Percentiles rank a stretch among this genome's conserved stretches.
phyloP scores from a whole-genome alignment of 75 land plant genomes.

The Picea glauca region DNA sequence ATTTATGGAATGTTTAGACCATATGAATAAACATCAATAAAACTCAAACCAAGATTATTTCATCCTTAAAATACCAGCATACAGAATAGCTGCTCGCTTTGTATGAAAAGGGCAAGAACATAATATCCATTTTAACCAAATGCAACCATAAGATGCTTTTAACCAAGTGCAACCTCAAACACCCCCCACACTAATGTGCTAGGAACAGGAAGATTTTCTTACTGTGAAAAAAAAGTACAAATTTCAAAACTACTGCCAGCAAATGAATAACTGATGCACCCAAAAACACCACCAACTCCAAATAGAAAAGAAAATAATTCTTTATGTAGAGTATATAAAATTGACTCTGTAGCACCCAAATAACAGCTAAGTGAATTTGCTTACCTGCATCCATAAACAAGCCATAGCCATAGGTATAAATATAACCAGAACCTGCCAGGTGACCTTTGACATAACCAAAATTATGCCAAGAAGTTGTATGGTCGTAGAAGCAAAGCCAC shows the following conservation, averaged over 20 bases:
- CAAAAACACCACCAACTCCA: background rate
- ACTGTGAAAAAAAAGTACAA: background rate
- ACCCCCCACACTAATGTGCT: background rate
- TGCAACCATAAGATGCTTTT: background rate
- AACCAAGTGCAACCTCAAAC: background rate
- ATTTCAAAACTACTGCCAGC: background rate
- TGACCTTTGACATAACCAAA: slow-evolving; percentile 86
- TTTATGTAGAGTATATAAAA: background rate
- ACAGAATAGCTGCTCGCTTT: too few species aligned
- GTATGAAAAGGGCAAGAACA: background rate
- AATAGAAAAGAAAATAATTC: background rate
- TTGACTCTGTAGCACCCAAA: background rate
- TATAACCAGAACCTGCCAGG: slow-evolving; percentile 85
- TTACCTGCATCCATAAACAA: slow-evolving; percentile 96
- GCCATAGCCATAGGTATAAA: slow-evolving; percentile 79
- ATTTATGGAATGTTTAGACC: background rate
- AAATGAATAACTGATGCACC: slow-evolving; percentile 7
- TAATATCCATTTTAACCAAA: background rate
- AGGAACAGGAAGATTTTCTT: background rate
- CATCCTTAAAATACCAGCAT: background rate
- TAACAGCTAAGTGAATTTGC: slow-evolving; percentile 1
- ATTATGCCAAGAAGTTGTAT: slow-evolving; percentile 92
- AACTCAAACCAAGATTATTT: background rate
- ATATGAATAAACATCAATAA: background rate
- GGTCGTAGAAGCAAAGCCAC: slow-evolving; percentile 80